Base-by-base conservation (phyloP, 2,329 filamentous ascomycete genomes). In the Aureobasidium vineae region DNA sequence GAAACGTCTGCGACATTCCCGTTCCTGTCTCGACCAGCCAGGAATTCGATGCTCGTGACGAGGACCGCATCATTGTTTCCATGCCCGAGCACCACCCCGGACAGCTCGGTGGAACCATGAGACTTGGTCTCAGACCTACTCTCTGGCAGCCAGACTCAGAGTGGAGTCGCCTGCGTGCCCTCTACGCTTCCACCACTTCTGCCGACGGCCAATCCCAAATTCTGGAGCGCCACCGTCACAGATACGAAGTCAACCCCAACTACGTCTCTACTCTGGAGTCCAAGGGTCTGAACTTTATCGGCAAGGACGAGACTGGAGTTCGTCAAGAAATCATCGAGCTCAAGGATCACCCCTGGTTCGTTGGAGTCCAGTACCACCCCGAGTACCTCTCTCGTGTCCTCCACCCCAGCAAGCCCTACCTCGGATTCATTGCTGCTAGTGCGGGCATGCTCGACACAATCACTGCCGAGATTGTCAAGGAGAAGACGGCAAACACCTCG, bases 191-290 rank as follows among this genome's bases (percentile, higher is more conserved):
- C 1, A 80, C 78, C 1, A 76, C 81, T 0, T 77, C 79, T 21
- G 65, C 57, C 49, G 67, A 59, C 6, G 41, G 66, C 56, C 41
- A 79, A 75, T 68, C 74, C 65, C 75, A 76, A 64, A 80, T 84
- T 59, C 75, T 79, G 50, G 92, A 96, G 81, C 86, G 92, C 60
- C 92, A 97, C 77, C 87, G 92, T 68, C 92, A 97, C 78, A 86
- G 92, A 43, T 97, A 96, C 76, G 92, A 97, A 80, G 90, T 96
- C 70, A 96, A 96, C 79, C 92, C 92, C 0, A 84, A 86, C 13
- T 88, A 89, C 73, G 86, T 96, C 63, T 86, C 89, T 4, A 79
- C 79, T 38, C 82, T 97, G 3, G 84, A 91, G 70, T 79, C 84
- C 53, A 86, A 83, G 5, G 92, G 92, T 0, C 81, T 97, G 38